phyloP scores from a whole-genome alignment of 768 basidiomycete species.

The Gelatoporia subvermispora region DNA sequence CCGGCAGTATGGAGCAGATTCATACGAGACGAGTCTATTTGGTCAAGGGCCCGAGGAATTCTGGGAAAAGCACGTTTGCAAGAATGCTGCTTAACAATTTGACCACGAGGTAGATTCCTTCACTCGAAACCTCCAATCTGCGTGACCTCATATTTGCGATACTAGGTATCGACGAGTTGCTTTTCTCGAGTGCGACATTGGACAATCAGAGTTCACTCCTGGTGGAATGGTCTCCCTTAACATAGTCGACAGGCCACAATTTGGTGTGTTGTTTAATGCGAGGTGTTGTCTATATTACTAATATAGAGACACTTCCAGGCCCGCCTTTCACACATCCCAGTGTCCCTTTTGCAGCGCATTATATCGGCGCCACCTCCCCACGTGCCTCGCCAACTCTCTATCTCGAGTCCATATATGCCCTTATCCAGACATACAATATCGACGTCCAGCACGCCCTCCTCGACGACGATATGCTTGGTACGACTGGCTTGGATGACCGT shows the following conservation, averaged over 20 bases:
- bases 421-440: slow-evolving; percentile 62
- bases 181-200: slow-evolving; percentile 88
- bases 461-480: slow-evolving; percentile 21
- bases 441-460: slow-evolving; percentile 54
- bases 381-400: slow-evolving; percentile 74
- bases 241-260: slow-evolving; percentile 57
- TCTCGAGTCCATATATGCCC: slow-evolving; percentile 57
- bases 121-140: not conserved
- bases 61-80: slow-evolving; percentile 89
- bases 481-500: slow-evolving; percentile 27
- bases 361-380: slow-evolving; percentile 75
- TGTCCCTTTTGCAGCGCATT: slow-evolving; percentile 71
- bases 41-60: slow-evolving; percentile 81
- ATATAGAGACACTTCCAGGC: slow-evolving; percentile 47
- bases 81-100: slow-evolving; percentile 69
- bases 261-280: slow-evolving; percentile 48
- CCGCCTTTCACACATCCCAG: slow-evolving; percentile 85
- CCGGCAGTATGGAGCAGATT: not conserved
- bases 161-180: slow-evolving; percentile 78
- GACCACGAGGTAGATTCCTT: slow-evolving; percentile 42
- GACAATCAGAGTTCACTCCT: slow-evolving; percentile 91
- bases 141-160: too few relatives aligned
- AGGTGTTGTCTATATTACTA: not conserved
- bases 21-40: slow-evolving; percentile 40
- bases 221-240: slow-evolving; percentile 81